Conservation (phyloP, 2,329 filamentous ascomycete species). For the Fusarium gaditjirri region DNA sequence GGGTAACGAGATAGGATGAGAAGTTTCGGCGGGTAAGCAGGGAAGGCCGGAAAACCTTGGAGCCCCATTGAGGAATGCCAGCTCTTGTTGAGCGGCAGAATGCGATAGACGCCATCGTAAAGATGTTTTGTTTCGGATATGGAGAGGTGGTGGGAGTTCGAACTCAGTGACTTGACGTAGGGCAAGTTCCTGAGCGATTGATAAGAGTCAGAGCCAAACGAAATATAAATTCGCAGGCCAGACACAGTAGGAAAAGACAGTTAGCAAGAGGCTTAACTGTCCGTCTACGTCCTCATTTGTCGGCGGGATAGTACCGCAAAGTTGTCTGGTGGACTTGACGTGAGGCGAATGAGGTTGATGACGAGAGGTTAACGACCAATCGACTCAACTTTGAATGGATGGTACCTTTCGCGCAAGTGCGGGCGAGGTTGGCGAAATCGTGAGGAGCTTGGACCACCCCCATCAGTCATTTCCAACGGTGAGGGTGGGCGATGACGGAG, state of each 20-base stretch:
- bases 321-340: slow-evolving; percentile 10
- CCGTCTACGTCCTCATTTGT: slow-evolving; percentile 41
- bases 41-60: slow-evolving; percentile 47
- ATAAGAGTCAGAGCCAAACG: slow-evolving; percentile 34
- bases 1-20: slow-evolving; percentile 86
- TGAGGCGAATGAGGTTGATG: slow-evolving; percentile 34
- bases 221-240: slow-evolving; percentile 2
- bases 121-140: slow-evolving; percentile 16
- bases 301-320: slow-evolving; percentile 15
- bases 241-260: slow-evolving; percentile 21
- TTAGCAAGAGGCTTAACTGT: slow-evolving; percentile 38
- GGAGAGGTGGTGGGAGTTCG: slow-evolving; percentile 10
- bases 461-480: slow-evolving; percentile 26
- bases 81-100: slow-evolving; percentile 56
- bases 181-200: slow-evolving; percentile 33
- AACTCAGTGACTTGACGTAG: slow-evolving; percentile 34
- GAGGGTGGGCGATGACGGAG: slow-evolving; percentile 24
- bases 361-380: slow-evolving; percentile 39
- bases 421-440: slow-evolving; percentile 43
- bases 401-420: slow-evolving; percentile 34
- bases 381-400: slow-evolving; percentile 35
- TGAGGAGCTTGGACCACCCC: slow-evolving; percentile 44
- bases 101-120: slow-evolving; percentile 56
- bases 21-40: slow-evolving; percentile 57
- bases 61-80: slow-evolving; percentile 52